phyloP scores from a whole-genome alignment of 306 rosid genomes.

The Castanospermum australe region DNA sequence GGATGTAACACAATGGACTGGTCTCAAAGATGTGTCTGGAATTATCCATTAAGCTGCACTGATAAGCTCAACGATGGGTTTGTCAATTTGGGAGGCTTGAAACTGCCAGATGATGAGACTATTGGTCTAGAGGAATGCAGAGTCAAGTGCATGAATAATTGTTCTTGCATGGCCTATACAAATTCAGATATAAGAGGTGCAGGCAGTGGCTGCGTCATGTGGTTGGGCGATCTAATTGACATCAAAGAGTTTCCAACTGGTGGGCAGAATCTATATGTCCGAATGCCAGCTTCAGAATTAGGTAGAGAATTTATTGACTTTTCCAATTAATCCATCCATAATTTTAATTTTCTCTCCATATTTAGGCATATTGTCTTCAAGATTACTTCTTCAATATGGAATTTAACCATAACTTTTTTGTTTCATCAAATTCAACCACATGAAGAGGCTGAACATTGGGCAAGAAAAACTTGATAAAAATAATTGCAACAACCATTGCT shows the following conservation, averaged over 20 bases:
- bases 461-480: not conserved
- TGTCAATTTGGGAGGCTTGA: conserved; percentile 9
- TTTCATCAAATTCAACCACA: not conserved
- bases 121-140: conserved; percentile 46
- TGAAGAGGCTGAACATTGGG: not conserved
- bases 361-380: not conserved
- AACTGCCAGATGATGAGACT: conserved; percentile 50
- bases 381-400: not conserved
- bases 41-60: conserved; percentile 6
- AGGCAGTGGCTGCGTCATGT: conserved; percentile 12
- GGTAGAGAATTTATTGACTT: not conserved
- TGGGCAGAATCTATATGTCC: conserved; percentile 2
- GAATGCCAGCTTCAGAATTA: not conserved
- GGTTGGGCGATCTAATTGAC: not conserved
- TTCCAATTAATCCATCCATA: not conserved
- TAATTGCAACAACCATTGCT: not conserved
- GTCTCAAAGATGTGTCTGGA: conserved; percentile 31
- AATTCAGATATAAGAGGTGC: conserved; percentile 10
- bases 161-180: conserved; percentile 44
- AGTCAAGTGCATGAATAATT: conserved; percentile 45
- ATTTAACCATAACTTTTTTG: not conserved
- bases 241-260: not conserved
- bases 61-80: conserved; percentile 25
- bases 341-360: not conserved
- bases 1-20: not conserved